These are phyloP conservation scores for Tilletia walkeri DNA, from an alignment of 1,284 basidiomycete genomes.

Conservation along the genomic window DNA sequence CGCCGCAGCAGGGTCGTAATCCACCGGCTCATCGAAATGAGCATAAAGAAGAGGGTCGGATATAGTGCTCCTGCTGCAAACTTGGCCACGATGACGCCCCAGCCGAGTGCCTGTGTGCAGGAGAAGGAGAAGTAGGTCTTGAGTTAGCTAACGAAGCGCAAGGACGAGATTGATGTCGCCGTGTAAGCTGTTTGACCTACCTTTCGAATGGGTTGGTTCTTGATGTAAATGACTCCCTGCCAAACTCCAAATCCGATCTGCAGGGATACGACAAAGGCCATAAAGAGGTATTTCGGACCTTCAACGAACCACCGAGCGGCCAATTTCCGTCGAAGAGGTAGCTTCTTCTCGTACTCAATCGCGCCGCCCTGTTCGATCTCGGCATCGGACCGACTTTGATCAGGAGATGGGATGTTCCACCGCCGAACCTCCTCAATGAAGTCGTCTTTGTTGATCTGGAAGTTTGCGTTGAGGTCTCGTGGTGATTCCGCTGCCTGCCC, in stretches of 20 bases:
- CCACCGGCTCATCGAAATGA: conserved; percentile 20
- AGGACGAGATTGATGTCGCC: no score
- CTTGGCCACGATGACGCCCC: conserved; percentile 24
- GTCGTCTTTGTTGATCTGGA: neutral
- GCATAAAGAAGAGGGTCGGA: conserved; percentile 22
- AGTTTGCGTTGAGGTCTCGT: neutral
- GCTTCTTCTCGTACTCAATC: neutral
- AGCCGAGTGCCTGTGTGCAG: conserved; percentile 1
- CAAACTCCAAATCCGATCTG: conserved; percentile 22
- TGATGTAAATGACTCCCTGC: conserved; percentile 20
- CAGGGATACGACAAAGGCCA: conserved; percentile 13
- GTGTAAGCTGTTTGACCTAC: no score
- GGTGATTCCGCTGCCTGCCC: neutral
- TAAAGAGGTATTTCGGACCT: conserved; percentile 17
- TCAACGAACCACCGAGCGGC: conserved; percentile 21
- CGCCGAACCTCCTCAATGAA: conserved; percentile 14
- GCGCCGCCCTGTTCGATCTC: neutral
- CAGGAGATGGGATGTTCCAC: conserved; percentile 20
- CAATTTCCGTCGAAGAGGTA: neutral
- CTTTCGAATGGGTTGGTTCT: neutral
- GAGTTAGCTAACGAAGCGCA: no score
- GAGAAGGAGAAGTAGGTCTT: no score
- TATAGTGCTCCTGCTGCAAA: conserved; percentile 23
- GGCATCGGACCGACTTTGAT: conserved; percentile 4
- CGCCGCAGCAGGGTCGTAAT: neutral